A percentile compares a stretch with the other conserved stretches of the same genome.
Conservation (phyloP, 768 basidiomycete genomes). For the Auricularia auricula-judae region DNA sequence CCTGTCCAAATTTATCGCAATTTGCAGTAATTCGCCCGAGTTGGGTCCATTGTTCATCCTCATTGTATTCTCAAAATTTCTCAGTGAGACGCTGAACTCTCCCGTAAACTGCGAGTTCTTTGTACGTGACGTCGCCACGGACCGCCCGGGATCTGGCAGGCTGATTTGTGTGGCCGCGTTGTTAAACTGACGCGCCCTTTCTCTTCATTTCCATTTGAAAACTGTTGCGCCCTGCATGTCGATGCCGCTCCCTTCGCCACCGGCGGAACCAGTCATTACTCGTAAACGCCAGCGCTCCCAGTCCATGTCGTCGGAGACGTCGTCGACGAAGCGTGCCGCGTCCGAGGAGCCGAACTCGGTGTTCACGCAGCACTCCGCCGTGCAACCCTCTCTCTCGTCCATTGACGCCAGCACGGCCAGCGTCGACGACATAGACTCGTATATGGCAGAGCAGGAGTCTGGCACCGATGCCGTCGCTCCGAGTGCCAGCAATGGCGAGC, state of each 20-base stretch:
- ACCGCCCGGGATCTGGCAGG: too few species aligned
- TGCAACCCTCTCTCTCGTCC: not conserved
- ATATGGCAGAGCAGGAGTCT: slow-evolving; percentile 24
- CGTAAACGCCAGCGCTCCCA: slow-evolving; percentile 21
- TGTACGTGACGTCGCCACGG: too few species aligned
- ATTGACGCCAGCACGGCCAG: slow-evolving; percentile 12
- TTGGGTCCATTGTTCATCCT: too few species aligned
- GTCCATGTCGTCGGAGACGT: slow-evolving; percentile 15
- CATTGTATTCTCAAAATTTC: too few species aligned
- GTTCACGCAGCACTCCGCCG: not conserved
- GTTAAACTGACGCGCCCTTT: too few species aligned
- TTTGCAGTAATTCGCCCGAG: too few species aligned
- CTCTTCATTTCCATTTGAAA: too few species aligned
- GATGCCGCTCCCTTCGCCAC: not conserved
- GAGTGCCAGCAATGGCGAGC: slow-evolving; percentile 5
- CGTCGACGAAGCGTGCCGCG: slow-evolving; percentile 66
- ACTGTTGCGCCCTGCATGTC: not conserved
- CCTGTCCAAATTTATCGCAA: too few species aligned
- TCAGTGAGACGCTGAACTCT: too few species aligned
- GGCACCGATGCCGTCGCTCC: too few species aligned
- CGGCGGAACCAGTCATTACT: not conserved
- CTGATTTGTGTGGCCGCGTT: too few species aligned
- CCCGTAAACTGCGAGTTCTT: too few species aligned
- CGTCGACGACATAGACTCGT: slow-evolving; percentile 48
- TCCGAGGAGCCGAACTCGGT: slow-evolving; percentile 42